A percentile compares a stretch with the other conserved stretches of the same genome.
Conservation (phyloP, 257 asterid genomes). For the Solanum chilense region DNA sequence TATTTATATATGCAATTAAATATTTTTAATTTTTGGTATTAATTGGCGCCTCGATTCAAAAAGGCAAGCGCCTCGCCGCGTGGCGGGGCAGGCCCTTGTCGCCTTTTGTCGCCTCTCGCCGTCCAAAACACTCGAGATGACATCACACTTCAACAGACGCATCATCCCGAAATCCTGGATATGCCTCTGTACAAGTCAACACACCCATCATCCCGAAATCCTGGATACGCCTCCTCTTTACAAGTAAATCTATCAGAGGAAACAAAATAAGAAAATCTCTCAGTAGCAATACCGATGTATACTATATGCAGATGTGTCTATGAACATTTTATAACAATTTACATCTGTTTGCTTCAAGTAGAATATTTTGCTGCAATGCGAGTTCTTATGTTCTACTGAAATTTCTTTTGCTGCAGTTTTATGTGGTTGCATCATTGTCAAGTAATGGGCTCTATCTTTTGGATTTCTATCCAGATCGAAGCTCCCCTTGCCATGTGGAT, state of each 20-base stretch:
- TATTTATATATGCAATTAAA: too few species aligned
- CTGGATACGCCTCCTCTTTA: neutral
- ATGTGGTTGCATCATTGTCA: conserved; percentile 70
- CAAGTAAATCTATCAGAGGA: neutral
- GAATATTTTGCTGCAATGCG: neutral
- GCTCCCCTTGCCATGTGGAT: conserved; percentile 75
- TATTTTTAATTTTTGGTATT: too few species aligned
- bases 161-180: neutral
- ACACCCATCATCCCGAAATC: neutral
- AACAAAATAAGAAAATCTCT: neutral
- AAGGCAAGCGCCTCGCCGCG: too few species aligned
- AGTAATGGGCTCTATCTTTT: conserved; percentile 64
- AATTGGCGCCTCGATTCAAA: too few species aligned
- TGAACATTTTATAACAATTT: neutral
- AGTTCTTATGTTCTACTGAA: neutral
- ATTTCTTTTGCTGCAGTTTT: conserved; percentile 42
- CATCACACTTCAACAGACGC: neutral
- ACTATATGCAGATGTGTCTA: neutral
- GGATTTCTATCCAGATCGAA: conserved; percentile 75
- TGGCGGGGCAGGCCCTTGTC: too few species aligned
- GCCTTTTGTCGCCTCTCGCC: too few species aligned
- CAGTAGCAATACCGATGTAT: neutral
- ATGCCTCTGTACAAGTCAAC: neutral
- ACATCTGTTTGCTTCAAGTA: neutral
- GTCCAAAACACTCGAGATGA: neutral